A percentile compares a stretch with the other conserved stretches of the same genome.
Conservation (phyloP, 129 eudicot genomes). For the Smallanthus sonchifolius region DNA sequence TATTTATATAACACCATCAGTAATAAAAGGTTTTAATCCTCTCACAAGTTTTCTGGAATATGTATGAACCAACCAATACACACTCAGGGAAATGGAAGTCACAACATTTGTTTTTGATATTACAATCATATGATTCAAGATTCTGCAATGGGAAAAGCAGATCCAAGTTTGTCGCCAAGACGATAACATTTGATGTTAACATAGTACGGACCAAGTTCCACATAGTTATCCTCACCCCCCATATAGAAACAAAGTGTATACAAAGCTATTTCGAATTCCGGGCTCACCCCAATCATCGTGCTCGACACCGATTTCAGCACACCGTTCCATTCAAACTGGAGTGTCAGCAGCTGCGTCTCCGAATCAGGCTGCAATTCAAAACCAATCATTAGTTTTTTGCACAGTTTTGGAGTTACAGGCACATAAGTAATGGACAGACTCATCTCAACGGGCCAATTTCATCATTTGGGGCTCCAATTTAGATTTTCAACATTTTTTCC, state of each 20-base stretch:
- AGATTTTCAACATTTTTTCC: not conserved
- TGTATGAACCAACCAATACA: too few species aligned
- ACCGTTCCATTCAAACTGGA: constrained; percentile 97
- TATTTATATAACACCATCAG: too few species aligned
- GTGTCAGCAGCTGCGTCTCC: constrained; percentile 76
- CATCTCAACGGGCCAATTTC: not conserved
- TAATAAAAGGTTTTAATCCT: too few species aligned
- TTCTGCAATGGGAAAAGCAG: constrained; percentile 88
- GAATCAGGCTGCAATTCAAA: constrained; percentile 76
- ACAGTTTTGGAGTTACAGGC: not conserved
- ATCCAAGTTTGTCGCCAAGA: constrained; percentile 79
- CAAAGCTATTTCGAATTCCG: constrained; percentile 85
- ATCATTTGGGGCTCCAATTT: not conserved
- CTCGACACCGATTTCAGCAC: constrained; percentile 85
- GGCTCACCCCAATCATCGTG: constrained; percentile 93
- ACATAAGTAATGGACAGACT: not conserved
- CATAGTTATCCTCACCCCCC: constrained; percentile 77
- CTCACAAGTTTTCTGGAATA: too few species aligned
- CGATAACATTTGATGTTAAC: constrained; percentile 90
- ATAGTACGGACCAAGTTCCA: constrained; percentile 82
- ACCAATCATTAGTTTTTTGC: not conserved
- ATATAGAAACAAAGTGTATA: constrained; percentile 79
- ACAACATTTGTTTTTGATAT: constrained; percentile 1
- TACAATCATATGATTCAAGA: constrained; percentile 27
- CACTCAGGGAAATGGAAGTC: not conserved